Base-by-base conservation (phyloP, 2,329 filamentous ascomycete genomes). In the Aspergillus floridensis region DNA sequence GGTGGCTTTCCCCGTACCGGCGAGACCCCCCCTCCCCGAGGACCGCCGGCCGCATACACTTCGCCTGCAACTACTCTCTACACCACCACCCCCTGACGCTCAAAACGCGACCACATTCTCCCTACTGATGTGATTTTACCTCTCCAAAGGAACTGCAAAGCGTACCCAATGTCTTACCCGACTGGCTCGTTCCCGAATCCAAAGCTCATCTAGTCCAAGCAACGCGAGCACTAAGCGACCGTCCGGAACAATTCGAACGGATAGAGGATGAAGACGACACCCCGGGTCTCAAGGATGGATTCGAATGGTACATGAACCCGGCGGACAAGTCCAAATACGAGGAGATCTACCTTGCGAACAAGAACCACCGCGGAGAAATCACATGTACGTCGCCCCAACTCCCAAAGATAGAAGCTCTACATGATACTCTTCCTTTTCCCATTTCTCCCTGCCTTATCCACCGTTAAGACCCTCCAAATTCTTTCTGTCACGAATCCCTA, bases 261-360 rank as follows among this genome's bases (percentile, higher is more conserved):
- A 86, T 96, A 60, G 89, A 92, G 57, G 90, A 82, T 50, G 84
- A 96, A 61, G 86, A 88, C 65, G 93, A 96, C 67, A 87, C 88
- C 4, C 86, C 87, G 1, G 92, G 92, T 0, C 81, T 99, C 63
- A 96, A 96, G 75, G 92, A 97, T 76, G 93, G 93, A 12, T 99
- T 99, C 76, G 95, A 99, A 76, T 99, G 95, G 95, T 99, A 99
- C 80, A 99, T 99, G 92, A 92, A 87, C 61, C 95, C 95, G 0
- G 78, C 82, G 31, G 93, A 99, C 79, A 96, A 96, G 79, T 74
- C 86, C 65, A 98, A 97, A 77, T 99, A 99, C 79, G 92, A 97
- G 77, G 91, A 93, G 69, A 99, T 99, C 77, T 99, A 98, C 79
- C 90, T 89, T 65, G 92, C 96, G 70, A 96, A 92, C 79, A 86